These are phyloP conservation scores for Yamadazyma akitaensis DNA, from an alignment of 805 yeast genomes.

Conservation along the genomic window DNA sequence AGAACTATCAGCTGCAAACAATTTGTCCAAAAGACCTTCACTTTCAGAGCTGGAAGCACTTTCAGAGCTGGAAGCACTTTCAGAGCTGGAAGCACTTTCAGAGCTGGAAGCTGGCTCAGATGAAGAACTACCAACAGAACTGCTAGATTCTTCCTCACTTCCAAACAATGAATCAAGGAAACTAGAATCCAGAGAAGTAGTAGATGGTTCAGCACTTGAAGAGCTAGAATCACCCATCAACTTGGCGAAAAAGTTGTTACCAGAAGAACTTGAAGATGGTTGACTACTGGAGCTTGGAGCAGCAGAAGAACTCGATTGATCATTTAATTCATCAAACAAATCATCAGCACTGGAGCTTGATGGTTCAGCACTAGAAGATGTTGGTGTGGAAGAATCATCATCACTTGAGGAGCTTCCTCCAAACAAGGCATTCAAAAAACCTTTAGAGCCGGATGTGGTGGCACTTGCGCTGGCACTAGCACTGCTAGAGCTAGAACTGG, in stretches of 20 bases:
- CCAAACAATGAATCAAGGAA: slow-evolving; percentile 9
- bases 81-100: slow-evolving; percentile 7
- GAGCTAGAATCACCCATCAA: slow-evolving; percentile 1
- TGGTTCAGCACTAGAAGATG: neutral
- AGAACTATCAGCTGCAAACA: slow-evolving; percentile 1
- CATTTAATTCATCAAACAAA: neutral
- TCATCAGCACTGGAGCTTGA: neutral
- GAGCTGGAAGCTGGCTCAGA: neutral
- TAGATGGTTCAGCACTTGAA: slow-evolving; percentile 4
- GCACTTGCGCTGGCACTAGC: neutral
- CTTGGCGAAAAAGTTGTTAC: neutral
- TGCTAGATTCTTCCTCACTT: neutral
- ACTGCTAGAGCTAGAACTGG: neutral
- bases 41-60: slow-evolving; percentile 3
- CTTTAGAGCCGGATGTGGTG: neutral
- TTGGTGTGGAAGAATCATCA: slow-evolving; percentile 1
- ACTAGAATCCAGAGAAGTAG: slow-evolving; percentile 1
- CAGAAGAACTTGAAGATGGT: slow-evolving; percentile 8
- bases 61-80: neutral
- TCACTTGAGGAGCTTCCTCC: slow-evolving; percentile 1
- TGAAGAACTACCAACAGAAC: slow-evolving; percentile 1
- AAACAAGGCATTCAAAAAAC: slow-evolving; percentile 6
- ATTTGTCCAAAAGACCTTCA: slow-evolving; percentile 12
- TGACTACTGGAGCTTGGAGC: slow-evolving; percentile 2
- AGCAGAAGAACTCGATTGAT: slow-evolving; percentile 1